These are phyloP conservation scores for Penicillium fuscoglaucum DNA, from an alignment of 2,329 filamentous ascomycete genomes.

Conservation along the genomic window DNA sequence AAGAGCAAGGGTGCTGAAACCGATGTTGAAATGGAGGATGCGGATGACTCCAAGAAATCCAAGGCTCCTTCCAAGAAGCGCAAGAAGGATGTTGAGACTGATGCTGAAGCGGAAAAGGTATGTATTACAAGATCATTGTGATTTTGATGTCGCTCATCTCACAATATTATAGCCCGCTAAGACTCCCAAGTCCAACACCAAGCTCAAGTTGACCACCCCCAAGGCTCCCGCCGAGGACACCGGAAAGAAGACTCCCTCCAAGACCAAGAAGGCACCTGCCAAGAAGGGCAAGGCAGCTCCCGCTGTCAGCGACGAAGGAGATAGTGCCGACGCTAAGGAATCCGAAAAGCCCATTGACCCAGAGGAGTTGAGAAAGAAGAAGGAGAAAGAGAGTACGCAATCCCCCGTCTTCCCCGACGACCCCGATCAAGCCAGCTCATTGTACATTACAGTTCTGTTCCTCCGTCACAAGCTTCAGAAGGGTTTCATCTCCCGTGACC, in stretches of 20 bases:
- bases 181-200: conserved; percentile 63
- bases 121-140: conserved; percentile 25
- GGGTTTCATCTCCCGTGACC: conserved; percentile 81
- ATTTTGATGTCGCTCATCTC: conserved; percentile 7
- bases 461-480: conserved; percentile 93
- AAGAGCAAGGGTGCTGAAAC: conserved; percentile 51
- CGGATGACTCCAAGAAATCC: conserved; percentile 51
- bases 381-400: conserved; percentile 56
- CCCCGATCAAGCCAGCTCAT: conserved; percentile 4
- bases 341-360: conserved; percentile 57
- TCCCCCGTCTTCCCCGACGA: neutral
- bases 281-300: conserved; percentile 49
- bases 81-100: conserved; percentile 67
- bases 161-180: conserved; percentile 54
- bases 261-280: conserved; percentile 56
- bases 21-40: conserved; percentile 57
- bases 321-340: conserved; percentile 53
- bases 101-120: conserved; percentile 71
- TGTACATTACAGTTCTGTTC: conserved; percentile 67
- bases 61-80: conserved; percentile 69
- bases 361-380: conserved; percentile 57
- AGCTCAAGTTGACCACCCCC: conserved; percentile 54
- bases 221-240: conserved; percentile 57
- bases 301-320: conserved; percentile 59
- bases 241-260: conserved; percentile 52